Base-by-base conservation (phyloP, 164 flowering plant genomes). In the Vitis rupestris region DNA sequence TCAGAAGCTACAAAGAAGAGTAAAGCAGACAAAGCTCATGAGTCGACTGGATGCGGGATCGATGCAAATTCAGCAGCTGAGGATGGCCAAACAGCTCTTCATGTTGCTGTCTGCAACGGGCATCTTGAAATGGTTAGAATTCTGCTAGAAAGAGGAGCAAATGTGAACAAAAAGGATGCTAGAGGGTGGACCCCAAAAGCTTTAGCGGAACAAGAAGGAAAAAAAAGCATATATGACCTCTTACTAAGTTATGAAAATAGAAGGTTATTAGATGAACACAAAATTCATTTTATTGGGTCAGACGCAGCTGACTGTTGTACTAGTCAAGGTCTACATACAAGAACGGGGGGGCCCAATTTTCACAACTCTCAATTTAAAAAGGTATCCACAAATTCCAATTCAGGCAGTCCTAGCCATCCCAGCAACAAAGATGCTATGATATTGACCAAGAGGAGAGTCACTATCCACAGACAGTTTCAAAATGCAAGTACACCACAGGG, bases 371-470 rank as follows among this genome's bases (percentile, higher is more conserved):
- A 66, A 58, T 11, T 61, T 19, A 72, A 63, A 31, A 75, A 63
- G 56, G 51, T 23, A 53, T 64, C 68, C 31, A 23, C 57, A 54
- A 57, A 63, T 10, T 61, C 67, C 69, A 54, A 56, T 67, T 74
- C 84, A 69, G 70, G 66, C 68, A 68, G 68, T 60, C 55, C 55
- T 47, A 54, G 70, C 56, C 29, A 60, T 68, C 47, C 66, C 30
- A 63, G 65, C 37, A 57, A 59, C 12, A 61, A 69, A 53, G 74
- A 70, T 69, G 66, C 19, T 59, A 19, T n/a, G 14, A 70, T 30
- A 72, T 55, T 52, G 15, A 65, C 70, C 54, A 83, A 77, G 75
- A 89, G 74, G 78, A 88, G 99, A 82, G 94, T 93, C 67, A 84
- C 87, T 23, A 89, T 93, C 56, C 91, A 91, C 74, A 68, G 75